Base-by-base conservation (phyloP, 768 basidiomycete species). In the Fomitopsis pulvina region DNA sequence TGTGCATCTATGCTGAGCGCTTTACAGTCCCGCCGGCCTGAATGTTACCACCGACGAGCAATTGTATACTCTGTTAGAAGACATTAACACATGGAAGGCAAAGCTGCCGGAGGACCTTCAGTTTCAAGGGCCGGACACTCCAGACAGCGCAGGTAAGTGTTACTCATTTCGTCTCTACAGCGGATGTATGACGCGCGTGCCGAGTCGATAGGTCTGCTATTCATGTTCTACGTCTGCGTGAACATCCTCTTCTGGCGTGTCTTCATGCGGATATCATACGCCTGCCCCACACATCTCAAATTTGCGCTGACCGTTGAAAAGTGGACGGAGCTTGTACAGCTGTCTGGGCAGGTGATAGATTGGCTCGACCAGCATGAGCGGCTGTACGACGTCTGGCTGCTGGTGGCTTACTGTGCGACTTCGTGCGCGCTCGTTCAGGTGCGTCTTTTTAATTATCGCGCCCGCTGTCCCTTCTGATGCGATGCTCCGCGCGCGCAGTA, bases 191-290 rank as follows among this genome's bases (percentile, higher is more conserved):
- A 21, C 18, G 25, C 43, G 14, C 28, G 20, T n/a, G 27, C 18
- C 25, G 50, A 42, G 41, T 44, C 40, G 25, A 20, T 57, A 90
- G 94, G 95, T 37, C 72, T 96, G 48, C 73, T 99, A 21, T 93
- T 96, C 66, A 67, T 97, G 46, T 74, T 92, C 34, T 93, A 90
- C 64, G 80, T 87, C 26, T 92, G 89, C 61, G 83, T 97, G 39
- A 85, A 83, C 57, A 96, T 98, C 83, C 88, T 98, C 66, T 94
- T 96, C 69, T 96, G 92, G 84, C 86, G 95, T 44, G 92, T 96
- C 27, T 98, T 97, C 72, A 94, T 97, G 91, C 81, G 95, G 45
- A 92, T 97, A 67, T 92, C 90, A 51, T 98, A 96, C 70, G 77
- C 83, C 18, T 88, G 90, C 62, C 93, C 95, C 8, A 80, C 80